phyloP scores from a whole-genome alignment of 306 rosid genomes.

The Echinosophora koreensis region DNA sequence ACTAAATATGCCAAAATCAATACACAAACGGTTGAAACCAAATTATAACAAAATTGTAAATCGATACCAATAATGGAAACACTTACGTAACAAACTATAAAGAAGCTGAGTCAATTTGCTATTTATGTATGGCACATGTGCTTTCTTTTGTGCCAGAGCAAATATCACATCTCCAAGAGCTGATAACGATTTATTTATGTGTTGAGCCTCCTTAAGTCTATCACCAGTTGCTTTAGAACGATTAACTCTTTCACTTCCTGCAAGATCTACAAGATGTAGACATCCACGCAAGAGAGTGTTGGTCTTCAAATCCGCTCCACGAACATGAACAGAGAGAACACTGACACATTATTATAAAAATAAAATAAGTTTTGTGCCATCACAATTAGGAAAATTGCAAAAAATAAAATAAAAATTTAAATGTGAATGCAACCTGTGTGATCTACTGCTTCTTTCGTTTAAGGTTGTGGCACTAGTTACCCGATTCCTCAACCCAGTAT shows the following conservation, averaged over 20 bases:
- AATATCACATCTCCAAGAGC: constrained; percentile 98
- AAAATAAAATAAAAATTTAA: constrained; percentile 14
- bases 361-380: constrained; percentile 30
- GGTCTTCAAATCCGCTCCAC: constrained; percentile 87
- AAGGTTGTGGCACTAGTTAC: constrained; percentile 93
- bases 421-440: constrained; percentile 76
- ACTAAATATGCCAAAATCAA: constrained; percentile 26
- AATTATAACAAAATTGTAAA: constrained; percentile 24
- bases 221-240: constrained; percentile 97
- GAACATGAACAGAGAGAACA: constrained; percentile 95
- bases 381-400: constrained; percentile 31
- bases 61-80: constrained; percentile 34
- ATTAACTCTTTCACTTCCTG: constrained; percentile 97
- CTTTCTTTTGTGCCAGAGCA: constrained; percentile 91
- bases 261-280: constrained; percentile 96
- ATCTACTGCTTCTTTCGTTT: constrained; percentile 97
- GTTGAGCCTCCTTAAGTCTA: constrained; percentile 99
- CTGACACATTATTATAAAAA: constrained; percentile 51
- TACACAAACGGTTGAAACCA: not conserved
- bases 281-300: constrained; percentile 79
- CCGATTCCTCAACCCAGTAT: constrained; percentile 72
- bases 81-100: constrained; percentile 90
- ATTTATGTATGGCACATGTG: constrained; percentile 95
- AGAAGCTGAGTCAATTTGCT: constrained; percentile 99
- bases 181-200: constrained; percentile 92